phyloP scores from a whole-genome alignment of 2,329 filamentous ascomycete genomes.

The Ophiostoma quercus region DNA sequence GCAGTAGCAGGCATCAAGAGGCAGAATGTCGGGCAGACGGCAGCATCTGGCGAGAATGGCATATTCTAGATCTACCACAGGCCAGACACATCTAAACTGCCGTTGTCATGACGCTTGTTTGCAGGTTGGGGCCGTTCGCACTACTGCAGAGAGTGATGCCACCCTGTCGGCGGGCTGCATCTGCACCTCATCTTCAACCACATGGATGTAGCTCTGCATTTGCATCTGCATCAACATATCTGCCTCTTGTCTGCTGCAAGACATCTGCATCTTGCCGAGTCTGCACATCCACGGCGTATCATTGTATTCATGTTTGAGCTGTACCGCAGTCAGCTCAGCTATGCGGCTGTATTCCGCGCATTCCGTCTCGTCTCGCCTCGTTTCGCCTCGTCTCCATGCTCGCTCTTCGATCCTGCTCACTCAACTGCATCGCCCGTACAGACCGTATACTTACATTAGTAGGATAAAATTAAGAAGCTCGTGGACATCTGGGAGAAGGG shows the following conservation, averaged over 20 bases:
- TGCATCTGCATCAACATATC: background rate
- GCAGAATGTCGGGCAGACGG: background rate
- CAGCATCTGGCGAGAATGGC: background rate
- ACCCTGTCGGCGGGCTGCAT: background rate
- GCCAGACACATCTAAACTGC: background rate
- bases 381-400: background rate
- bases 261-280: background rate
- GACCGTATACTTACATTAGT: slow-evolving; percentile 33
- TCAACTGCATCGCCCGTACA: background rate
- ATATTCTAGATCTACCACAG: background rate
- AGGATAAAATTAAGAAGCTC: slow-evolving; percentile 94
- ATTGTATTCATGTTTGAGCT: background rate
- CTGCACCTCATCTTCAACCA: background rate
- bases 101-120: background rate
- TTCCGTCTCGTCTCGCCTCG: slow-evolving; percentile 26
- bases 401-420: background rate
- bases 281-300: background rate
- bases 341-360: background rate
- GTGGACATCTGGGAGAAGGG: slow-evolving; percentile 98
- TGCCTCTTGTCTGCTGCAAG: background rate
- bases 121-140: background rate
- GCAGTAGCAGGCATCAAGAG: background rate
- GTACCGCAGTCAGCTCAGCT: background rate
- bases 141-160: background rate
- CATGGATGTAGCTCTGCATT: background rate